phyloP scores from a whole-genome alignment of 2,329 filamentous ascomycete species.

The Penicillium glabrum region DNA sequence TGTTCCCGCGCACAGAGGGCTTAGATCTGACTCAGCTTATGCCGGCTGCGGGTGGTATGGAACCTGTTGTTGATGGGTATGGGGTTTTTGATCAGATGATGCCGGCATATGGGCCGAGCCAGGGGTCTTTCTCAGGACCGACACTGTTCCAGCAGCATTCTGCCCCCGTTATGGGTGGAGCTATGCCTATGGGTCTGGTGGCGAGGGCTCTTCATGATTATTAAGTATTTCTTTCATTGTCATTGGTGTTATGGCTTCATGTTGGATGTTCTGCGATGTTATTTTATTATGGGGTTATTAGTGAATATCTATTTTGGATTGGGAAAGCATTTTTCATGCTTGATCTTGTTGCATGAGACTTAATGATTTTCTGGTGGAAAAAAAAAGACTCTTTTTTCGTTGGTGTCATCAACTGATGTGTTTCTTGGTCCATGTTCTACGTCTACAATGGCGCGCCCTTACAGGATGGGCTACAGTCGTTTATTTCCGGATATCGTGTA shows the following conservation, averaged over 20 bases:
- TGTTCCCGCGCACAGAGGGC: constrained; percentile 18
- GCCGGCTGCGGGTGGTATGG: constrained; percentile 16
- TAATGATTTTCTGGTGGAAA: background rate
- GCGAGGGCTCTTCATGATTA: constrained; percentile 26
- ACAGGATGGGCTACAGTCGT: background rate
- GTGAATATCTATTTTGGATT: background rate
- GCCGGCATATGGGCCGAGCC: constrained; percentile 16
- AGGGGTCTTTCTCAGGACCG: constrained; percentile 15
- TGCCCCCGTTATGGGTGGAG: constrained; percentile 17
- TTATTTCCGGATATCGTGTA: background rate
- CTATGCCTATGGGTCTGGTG: constrained; percentile 24
- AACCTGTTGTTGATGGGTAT: constrained; percentile 26
- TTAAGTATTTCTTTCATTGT: background rate
- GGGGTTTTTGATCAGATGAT: constrained; percentile 27
- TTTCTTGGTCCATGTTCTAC: too few species aligned
- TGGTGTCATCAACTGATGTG: too few species aligned
- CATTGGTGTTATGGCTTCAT: background rate
- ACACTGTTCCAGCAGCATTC: constrained; percentile 20
- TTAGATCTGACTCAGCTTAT: constrained; percentile 27
- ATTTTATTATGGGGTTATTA: background rate
- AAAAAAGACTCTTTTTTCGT: background rate
- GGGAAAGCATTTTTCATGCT: background rate
- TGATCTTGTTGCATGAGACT: background rate
- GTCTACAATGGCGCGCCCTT: too few species aligned
- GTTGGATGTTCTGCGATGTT: background rate